Evolutionary conservation across 2,329 filamentous ascomycete genomes (phyloP), one percentile per base, ranked within the genome.

Genomic region (Fusarium euwallaceae): DNA sequence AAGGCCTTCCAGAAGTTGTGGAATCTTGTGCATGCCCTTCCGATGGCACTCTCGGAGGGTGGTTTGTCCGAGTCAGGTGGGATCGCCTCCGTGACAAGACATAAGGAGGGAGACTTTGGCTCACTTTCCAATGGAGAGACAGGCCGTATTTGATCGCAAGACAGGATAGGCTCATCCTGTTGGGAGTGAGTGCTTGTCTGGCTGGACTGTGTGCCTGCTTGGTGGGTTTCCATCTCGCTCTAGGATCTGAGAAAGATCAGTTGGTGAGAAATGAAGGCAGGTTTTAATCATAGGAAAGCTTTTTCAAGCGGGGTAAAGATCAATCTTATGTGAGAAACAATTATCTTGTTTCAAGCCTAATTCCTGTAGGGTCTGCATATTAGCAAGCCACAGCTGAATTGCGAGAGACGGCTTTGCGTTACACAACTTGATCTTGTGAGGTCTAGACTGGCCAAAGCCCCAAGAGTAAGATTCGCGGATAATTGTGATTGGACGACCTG

Each of bases 251-350:
- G 29, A 32, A 32, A 32, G 29, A 32, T 32, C 29, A 32, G 29
- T 32, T 32, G 29, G 3, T 4, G 29, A 32, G 29, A 32, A 32
- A 32, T 32, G 9, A 32, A 32, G 29, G 3, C 29, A 32, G 3
- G 29, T 32, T 11, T 32, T 11, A 32, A 32, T 32, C 29, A 32
- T 32, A 32, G 29, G 29, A 32, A 32, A 32, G 8, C 20, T 10
- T 7, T 9, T 4, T 0, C 4, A 24, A 14, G 20, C 43, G 20
- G 43, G 20, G 43, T 6, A 24, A 24, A 24, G 12, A 0, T 2
- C 20, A 1, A 1, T 24, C 24, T 24, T 16, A 5, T 45, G 7
- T 22, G 43, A 6, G 4, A 45, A 14, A 48, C 7, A 8, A 27
- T 9, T 27, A 2, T 27, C 9, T 27, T 2, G 3, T 51, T 48